Evolutionary conservation across 1,284 basidiomycete genomes (phyloP).

Genomic region (Apiotrichum sp.): DNA sequence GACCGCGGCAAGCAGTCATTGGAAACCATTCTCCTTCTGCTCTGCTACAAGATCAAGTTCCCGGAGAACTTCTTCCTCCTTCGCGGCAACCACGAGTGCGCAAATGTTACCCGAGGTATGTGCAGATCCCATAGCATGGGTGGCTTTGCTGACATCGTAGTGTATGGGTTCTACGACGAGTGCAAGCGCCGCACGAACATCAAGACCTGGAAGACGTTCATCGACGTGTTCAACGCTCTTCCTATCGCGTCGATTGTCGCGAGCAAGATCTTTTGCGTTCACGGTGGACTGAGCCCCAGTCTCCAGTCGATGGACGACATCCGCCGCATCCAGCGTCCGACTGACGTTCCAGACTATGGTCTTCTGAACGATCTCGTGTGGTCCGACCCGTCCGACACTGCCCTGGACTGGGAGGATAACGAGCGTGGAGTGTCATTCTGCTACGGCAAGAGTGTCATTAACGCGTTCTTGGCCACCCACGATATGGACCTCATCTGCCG

Average conservation of each 20-base stretch:
- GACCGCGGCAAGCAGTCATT: constrained; percentile 98
- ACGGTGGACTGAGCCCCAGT: constrained; percentile 96
- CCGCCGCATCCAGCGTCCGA: constrained; percentile 93
- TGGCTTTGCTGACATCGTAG: constrained; percentile 49
- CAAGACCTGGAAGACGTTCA: constrained; percentile 99
- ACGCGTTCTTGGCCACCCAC: constrained; percentile 70
- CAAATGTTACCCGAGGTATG: constrained; percentile 87
- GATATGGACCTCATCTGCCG: constrained; percentile 99
- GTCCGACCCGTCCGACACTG: constrained; percentile 98
- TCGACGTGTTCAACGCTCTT: constrained; percentile 98
- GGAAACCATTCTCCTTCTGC: constrained; percentile 90
- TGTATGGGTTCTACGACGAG: constrained; percentile 99
- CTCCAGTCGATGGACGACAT: constrained; percentile 99
- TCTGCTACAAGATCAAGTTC: constrained; percentile 99
- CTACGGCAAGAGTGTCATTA: constrained; percentile 96
- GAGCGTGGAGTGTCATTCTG: constrained; percentile 99
- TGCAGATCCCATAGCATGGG: constrained; percentile 41
- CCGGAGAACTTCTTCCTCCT: constrained; percentile 99
- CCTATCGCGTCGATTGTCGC: constrained; percentile 98
- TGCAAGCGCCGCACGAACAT: constrained; percentile 99
- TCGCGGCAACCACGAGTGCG: constrained; percentile 98
- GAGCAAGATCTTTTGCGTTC: constrained; percentile 99
- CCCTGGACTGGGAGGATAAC: constrained; percentile 98
- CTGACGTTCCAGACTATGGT: constrained; percentile 99
- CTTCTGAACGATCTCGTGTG: constrained; percentile 95